These are phyloP conservation scores for Paraphaeosphaeria sporulosa DNA, from an alignment of 2,329 filamentous ascomycete species.

Conservation along the genomic window DNA sequence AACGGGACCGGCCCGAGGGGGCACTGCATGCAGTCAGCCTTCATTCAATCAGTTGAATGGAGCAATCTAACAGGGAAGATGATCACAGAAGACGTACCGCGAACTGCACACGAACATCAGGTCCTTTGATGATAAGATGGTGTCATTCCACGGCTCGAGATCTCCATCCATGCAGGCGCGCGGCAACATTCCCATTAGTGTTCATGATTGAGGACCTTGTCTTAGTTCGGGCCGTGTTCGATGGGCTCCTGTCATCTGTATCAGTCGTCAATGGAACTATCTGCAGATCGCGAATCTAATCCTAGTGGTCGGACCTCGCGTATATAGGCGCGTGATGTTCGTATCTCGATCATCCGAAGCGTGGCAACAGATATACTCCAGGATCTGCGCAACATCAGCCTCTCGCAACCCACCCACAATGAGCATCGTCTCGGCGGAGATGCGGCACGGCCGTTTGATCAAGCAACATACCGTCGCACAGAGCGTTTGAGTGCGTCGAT, in stretches of 20 bases:
- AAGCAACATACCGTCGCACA: not conserved
- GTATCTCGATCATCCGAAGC: not conserved
- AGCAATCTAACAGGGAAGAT: too few relatives aligned
- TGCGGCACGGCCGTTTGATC: not conserved
- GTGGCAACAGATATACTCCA: not conserved
- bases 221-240: not conserved
- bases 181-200: not conserved
- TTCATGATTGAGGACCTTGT: not conserved
- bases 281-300: not conserved
- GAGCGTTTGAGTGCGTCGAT: conserved; percentile 3
- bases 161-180: conserved; percentile 5
- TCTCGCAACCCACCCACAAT: conserved; percentile 1
- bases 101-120: not conserved
- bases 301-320: not conserved
- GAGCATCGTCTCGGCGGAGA: not conserved
- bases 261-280: not conserved
- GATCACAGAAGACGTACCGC: not conserved
- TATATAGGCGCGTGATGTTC: not conserved
- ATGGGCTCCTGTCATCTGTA: not conserved
- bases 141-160: not conserved
- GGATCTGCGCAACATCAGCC: not conserved
- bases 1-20: not conserved
- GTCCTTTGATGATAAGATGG: not conserved
- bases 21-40: not conserved
- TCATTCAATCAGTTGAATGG: not conserved